phyloP scores from a whole-genome alignment of 129 eudicot genomes.

The Helianthus tuberosus region DNA sequence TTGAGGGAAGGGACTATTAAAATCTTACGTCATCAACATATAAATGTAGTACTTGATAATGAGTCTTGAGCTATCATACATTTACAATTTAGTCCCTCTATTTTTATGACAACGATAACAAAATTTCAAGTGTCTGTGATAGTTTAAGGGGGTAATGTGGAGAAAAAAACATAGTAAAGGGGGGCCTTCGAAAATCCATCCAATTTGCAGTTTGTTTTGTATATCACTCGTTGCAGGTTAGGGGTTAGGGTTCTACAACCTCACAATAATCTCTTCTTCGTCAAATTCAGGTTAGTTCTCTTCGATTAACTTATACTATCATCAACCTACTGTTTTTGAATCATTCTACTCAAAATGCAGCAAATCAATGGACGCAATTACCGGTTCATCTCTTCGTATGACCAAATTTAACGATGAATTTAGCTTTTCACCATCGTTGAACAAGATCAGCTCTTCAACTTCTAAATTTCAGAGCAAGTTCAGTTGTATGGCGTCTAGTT shows the following conservation, averaged over 20 bases:
- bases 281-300: background rate
- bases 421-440: constrained; percentile 21
- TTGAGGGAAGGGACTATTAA: too few species aligned
- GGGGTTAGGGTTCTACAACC: background rate
- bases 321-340: constrained; percentile 13
- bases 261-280: background rate
- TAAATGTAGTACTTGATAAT: too few species aligned
- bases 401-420: constrained; percentile 34
- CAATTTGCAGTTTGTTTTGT: constrained; percentile 7
- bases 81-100: too few species aligned
- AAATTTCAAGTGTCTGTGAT: background rate
- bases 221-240: background rate
- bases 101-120: background rate
- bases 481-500: constrained; percentile 52
- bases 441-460: constrained; percentile 25
- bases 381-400: constrained; percentile 55
- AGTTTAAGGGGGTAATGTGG: background rate
- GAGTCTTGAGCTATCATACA: too few species aligned
- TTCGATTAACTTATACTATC: background rate
- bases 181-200: background rate
- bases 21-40: too few species aligned
- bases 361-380: constrained; percentile 62
- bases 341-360: constrained; percentile 30
- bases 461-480: constrained; percentile 39
- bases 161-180: background rate